Evolutionary conservation across 768 basidiomycete genomes (phyloP).

Genomic region (Phylloporus arenicola): DNA sequence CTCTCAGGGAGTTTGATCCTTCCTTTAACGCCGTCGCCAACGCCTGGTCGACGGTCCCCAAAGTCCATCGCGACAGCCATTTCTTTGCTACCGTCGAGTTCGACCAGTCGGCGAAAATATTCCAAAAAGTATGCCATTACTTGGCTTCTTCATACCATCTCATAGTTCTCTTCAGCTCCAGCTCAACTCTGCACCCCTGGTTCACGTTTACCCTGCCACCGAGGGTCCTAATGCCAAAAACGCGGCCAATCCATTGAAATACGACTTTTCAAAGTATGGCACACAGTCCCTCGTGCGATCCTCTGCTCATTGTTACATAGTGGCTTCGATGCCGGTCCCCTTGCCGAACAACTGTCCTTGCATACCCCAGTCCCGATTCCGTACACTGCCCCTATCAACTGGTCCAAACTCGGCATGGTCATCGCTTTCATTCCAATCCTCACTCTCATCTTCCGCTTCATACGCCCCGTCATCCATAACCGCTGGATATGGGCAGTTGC

Average conservation of each 20-base stretch:
- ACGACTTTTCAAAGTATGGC: conserved; percentile 72
- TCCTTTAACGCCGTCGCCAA: conserved; percentile 75
- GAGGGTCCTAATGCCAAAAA: conserved; percentile 63
- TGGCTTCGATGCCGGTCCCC: conserved; percentile 73
- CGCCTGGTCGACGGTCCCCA: conserved; percentile 67
- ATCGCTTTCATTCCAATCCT: conserved; percentile 43
- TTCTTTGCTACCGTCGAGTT: conserved; percentile 95
- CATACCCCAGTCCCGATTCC: conserved; percentile 80
- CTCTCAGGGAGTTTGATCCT: conserved; percentile 75
- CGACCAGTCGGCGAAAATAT: conserved; percentile 65
- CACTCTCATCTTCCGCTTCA: conserved; percentile 51
- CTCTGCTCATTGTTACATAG: conserved; percentile 36
- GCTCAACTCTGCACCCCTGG: conserved; percentile 77
- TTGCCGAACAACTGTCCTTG: conserved; percentile 69
- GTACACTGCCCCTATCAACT: conserved; percentile 75
- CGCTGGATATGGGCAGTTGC: conserved; percentile 78
- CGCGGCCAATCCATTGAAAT: conserved; percentile 51
- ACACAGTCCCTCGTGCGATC: background rate
- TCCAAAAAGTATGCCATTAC: conserved; percentile 61
- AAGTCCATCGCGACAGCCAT: conserved; percentile 65
- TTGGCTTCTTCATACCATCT: background rate
- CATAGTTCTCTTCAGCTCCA: conserved; percentile 54
- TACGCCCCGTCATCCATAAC: conserved; percentile 58
- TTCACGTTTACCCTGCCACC: conserved; percentile 67
- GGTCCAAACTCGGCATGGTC: conserved; percentile 49